Conservation (phyloP, 169 alveolate species). For the Pseudocohnilembus persalinus region DNA sequence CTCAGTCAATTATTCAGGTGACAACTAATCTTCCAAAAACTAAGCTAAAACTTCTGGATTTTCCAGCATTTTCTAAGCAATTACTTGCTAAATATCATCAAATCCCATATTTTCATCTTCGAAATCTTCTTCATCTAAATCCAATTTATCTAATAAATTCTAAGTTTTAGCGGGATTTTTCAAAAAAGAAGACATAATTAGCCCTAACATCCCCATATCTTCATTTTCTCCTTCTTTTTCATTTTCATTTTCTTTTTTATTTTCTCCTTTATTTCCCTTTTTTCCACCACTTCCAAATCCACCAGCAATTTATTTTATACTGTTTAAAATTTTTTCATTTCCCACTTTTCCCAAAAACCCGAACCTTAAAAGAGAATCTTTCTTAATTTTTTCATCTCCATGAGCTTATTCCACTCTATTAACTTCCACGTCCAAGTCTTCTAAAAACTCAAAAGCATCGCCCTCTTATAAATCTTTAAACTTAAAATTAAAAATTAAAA, state of each 20-base stretch:
- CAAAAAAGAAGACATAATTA: not conserved
- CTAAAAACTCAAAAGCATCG: not conserved
- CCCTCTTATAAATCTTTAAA: not conserved
- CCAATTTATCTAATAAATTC: not conserved
- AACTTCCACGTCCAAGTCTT: not conserved
- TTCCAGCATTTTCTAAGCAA: not conserved
- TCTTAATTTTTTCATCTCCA: not conserved
- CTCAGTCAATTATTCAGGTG: too few relatives aligned
- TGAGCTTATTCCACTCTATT: not conserved
- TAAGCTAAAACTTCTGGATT: not conserved
- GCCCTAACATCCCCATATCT: not conserved
- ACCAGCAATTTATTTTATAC: not conserved
- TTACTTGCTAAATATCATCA: not conserved
- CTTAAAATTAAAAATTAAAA: too few relatives aligned
- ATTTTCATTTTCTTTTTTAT: not conserved
- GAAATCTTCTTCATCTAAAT: not conserved
- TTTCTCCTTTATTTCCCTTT: not conserved
- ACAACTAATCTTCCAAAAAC: not conserved
- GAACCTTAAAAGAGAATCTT: not conserved
- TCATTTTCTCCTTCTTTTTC: not conserved
- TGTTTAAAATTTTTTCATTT: too few relatives aligned
- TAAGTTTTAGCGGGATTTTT: not conserved
- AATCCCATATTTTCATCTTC: not conserved
- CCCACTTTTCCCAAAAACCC: not conserved
- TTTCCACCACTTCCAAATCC: not conserved